Base-by-base conservation (phyloP, 1,139 yeast species). In the Petasospora fabianii region DNA sequence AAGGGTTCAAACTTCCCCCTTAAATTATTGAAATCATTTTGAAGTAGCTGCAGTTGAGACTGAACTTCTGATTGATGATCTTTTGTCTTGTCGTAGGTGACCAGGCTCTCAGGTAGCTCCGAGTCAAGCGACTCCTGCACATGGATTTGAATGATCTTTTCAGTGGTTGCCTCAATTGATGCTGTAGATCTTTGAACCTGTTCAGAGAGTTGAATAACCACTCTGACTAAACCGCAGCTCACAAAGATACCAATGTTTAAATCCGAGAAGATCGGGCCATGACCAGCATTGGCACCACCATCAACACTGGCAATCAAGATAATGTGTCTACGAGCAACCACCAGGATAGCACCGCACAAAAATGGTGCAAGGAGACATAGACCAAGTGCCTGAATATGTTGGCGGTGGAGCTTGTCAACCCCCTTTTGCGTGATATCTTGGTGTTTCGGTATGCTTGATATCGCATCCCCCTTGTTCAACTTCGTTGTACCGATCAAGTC, bases 211-310 rank as follows among this genome's bases (percentile, higher is more conserved):
- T 47, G 51, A 9, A 49, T 46, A 4, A 49, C 22, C 11, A 49
- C 42, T 19, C 53, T 34, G 3, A 47, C 33, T 12, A 49, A 15
- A 0, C 53, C 53, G 38, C 48, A 46, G 15, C 48, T 42, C 20
- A 46, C 42, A 30, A 49, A 49, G 4, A 49, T 38, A 2, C 49
- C 51, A 39, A 49, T 46, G 32, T 49, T 49, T 19, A 49, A 27
- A 28, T 49, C 48, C 2, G 49, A 42, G 17, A 49, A 45, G 17
- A 49, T 22, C 4, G 34, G 24, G 10, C 32, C 32, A 7, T 10
- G 15, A 15, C 30, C 27, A 16, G 27, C 32, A 17, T 34, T 31
- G 13, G 9, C 8, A 4, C 26, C 18, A 9, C 14, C 37, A 2
- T 22, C 34, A 18, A 34, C 22, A 3, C 24, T 24, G 11, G 39